Evolutionary conservation across 495 filamentous ascomycete species (phyloP).

Genomic region (Penicillium pancosmium): DNA sequence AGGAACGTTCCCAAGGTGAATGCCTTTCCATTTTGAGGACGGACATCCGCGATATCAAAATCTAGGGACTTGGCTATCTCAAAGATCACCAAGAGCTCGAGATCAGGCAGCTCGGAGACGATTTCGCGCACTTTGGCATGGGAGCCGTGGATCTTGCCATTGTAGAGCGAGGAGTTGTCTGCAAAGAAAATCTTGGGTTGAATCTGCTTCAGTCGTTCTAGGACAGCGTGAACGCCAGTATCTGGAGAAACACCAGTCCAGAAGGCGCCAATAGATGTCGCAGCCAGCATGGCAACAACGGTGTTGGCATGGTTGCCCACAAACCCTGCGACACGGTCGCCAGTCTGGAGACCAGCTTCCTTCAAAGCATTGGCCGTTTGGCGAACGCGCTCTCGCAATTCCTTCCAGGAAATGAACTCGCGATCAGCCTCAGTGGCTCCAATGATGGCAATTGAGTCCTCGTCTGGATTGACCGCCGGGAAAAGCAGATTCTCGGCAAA

Average conservation of each 20-base stretch:
- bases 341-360: slow-evolving; percentile 60
- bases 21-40: slow-evolving; percentile 50
- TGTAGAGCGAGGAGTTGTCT: slow-evolving; percentile 86
- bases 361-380: slow-evolving; percentile 71
- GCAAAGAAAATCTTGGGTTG: slow-evolving; percentile 79
- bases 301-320: slow-evolving; percentile 85
- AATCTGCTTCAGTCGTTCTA: slow-evolving; percentile 83
- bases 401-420: slow-evolving; percentile 74
- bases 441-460: slow-evolving; percentile 65
- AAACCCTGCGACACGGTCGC: slow-evolving; percentile 80
- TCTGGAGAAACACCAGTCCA: slow-evolving; percentile 91
- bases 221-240: slow-evolving; percentile 75
- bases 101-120: slow-evolving; percentile 59
- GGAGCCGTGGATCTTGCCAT: slow-evolving; percentile 78
- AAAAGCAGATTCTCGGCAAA: slow-evolving; percentile 93
- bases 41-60: slow-evolving; percentile 52
- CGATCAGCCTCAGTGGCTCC: slow-evolving; percentile 72
- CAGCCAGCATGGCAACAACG: slow-evolving; percentile 82
- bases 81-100: slow-evolving; percentile 72
- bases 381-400: slow-evolving; percentile 76
- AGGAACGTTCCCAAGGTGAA: slow-evolving; percentile 56
- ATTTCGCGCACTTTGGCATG: slow-evolving; percentile 74
- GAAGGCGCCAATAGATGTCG: slow-evolving; percentile 78
- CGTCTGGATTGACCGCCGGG: slow-evolving; percentile 61
- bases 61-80: slow-evolving; percentile 56